These are phyloP conservation scores for Simmondsia chinensis DNA, from an alignment of 148 eudicot genomes.

Conservation along the genomic window DNA sequence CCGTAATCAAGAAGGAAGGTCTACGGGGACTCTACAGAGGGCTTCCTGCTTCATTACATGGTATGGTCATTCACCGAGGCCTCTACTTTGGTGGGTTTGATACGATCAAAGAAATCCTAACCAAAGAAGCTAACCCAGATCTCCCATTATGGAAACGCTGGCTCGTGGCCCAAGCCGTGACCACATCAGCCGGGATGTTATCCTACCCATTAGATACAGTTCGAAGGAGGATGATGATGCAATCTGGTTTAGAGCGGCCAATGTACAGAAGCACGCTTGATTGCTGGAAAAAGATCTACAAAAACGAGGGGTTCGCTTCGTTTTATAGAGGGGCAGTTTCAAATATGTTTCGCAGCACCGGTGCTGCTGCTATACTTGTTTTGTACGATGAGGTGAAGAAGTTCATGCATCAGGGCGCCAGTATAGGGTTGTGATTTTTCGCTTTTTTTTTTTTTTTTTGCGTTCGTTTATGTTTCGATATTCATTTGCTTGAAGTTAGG, in stretches of 20 bases:
- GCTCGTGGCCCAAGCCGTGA: slow-evolving; percentile 78
- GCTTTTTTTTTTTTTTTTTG: too few species aligned
- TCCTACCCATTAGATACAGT: slow-evolving; percentile 95
- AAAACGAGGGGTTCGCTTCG: slow-evolving; percentile 52
- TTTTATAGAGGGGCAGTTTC: slow-evolving; percentile 93
- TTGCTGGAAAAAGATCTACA: slow-evolving; percentile 87
- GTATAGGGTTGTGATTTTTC: too few species aligned
- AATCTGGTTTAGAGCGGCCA: slow-evolving; percentile 58
- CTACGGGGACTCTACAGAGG: slow-evolving; percentile 77
- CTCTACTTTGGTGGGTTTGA: slow-evolving; percentile 95
- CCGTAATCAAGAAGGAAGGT: slow-evolving; percentile 51
- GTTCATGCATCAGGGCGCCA: slow-evolving; percentile 51
- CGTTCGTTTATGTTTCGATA: too few species aligned
- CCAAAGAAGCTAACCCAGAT: slow-evolving; percentile 41
- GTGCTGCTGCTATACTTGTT: slow-evolving; percentile 93
- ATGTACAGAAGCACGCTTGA: slow-evolving; percentile 68
- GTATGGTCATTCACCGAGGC: slow-evolving; percentile 88
- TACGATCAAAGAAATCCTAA: slow-evolving; percentile 67
- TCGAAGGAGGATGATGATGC: slow-evolving; percentile 98
- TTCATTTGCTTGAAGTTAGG: too few species aligned
- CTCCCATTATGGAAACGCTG: slow-evolving; percentile 86
- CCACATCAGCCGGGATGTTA: slow-evolving; percentile 80
- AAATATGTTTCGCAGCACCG: slow-evolving; percentile 83
- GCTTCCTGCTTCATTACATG: slow-evolving; percentile 90
- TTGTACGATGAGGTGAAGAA: slow-evolving; percentile 85